Conservation (phyloP, 2,329 filamentous ascomycete species). For the Cryphonectria nitschkei region DNA sequence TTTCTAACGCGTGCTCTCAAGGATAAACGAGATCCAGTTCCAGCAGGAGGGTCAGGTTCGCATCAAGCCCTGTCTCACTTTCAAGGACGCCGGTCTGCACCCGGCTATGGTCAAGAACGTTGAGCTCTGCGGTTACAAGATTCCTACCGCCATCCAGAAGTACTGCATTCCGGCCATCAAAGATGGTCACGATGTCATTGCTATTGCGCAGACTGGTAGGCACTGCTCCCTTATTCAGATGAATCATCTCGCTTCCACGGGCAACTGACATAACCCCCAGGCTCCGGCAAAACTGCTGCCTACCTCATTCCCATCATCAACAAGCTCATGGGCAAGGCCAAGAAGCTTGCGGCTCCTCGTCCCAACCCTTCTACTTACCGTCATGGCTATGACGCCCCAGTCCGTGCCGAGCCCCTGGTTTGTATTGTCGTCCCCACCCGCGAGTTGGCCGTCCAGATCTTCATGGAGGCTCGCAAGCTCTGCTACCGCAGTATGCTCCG, state of each 20-base stretch:
- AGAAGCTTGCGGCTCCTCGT: constrained; percentile 79
- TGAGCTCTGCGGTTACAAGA: constrained; percentile 68
- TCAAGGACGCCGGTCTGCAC: constrained; percentile 80
- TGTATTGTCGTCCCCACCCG: constrained; percentile 85
- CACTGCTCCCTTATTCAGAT: not conserved
- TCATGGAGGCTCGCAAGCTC: constrained; percentile 88
- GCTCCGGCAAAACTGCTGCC: constrained; percentile 94
- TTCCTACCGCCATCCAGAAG: constrained; percentile 84
- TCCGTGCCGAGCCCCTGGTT: constrained; percentile 84
- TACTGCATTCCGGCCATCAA: constrained; percentile 83
- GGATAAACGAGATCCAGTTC: constrained; percentile 59
- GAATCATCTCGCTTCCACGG: not conserved
- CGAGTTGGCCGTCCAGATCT: constrained; percentile 92
- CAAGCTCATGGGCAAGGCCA: constrained; percentile 93
- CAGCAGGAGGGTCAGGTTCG: constrained; percentile 59
- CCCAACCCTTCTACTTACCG: constrained; percentile 66
- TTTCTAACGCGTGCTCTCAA: constrained; percentile 42
- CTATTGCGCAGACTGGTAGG: constrained; percentile 87
- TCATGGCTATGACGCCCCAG: constrained; percentile 47
- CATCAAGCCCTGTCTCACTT: constrained; percentile 58
- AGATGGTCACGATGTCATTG: constrained; percentile 79
- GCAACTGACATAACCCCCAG: constrained; percentile 49
- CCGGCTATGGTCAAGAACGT: constrained; percentile 83
- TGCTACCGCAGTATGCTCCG: constrained; percentile 96
- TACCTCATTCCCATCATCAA: constrained; percentile 89